phyloP scores from a whole-genome alignment of 257 asterid species.

The Perilla frutescens region DNA sequence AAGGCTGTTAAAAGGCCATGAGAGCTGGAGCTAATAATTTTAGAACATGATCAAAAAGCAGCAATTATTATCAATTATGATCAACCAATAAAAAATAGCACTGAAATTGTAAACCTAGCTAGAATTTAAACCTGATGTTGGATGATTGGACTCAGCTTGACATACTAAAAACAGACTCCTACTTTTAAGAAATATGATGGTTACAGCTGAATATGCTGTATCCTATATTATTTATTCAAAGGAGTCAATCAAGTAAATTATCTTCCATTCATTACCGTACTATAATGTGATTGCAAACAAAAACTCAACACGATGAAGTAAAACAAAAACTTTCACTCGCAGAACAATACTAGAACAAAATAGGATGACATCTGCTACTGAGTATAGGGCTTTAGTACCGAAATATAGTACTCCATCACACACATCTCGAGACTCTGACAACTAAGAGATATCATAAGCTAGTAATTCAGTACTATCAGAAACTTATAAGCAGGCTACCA shows the following conservation, averaged over 20 bases:
- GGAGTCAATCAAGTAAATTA: slow-evolving; percentile 19
- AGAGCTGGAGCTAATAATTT: slow-evolving; percentile 14
- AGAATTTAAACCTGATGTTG: slow-evolving; percentile 15
- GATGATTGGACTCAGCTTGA: slow-evolving; percentile 15
- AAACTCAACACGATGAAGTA: slow-evolving; percentile 1
- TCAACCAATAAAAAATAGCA: slow-evolving; percentile 24
- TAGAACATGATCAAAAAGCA: slow-evolving; percentile 12
- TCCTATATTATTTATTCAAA: slow-evolving; percentile 7
- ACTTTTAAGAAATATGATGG: not conserved
- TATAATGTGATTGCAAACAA: not conserved
- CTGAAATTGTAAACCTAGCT: not conserved
- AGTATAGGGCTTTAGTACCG: slow-evolving; percentile 9
- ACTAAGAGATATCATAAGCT: slow-evolving; percentile 16
- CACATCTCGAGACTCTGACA: not conserved
- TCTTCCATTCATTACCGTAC: slow-evolving; percentile 22
- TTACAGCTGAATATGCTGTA: slow-evolving; percentile 23
- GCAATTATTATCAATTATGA: not conserved
- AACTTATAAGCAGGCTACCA: slow-evolving; percentile 14
- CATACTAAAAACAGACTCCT: slow-evolving; percentile 9
- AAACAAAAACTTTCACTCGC: not conserved
- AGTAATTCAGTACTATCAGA: slow-evolving; percentile 17
- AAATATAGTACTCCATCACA: slow-evolving; percentile 13
- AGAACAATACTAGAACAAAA: not conserved
- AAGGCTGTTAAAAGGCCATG: slow-evolving; percentile 8
- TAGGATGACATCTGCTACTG: not conserved